Base-by-base conservation (phyloP, 495 filamentous ascomycete species). In the Aspergillus nanangensis region DNA sequence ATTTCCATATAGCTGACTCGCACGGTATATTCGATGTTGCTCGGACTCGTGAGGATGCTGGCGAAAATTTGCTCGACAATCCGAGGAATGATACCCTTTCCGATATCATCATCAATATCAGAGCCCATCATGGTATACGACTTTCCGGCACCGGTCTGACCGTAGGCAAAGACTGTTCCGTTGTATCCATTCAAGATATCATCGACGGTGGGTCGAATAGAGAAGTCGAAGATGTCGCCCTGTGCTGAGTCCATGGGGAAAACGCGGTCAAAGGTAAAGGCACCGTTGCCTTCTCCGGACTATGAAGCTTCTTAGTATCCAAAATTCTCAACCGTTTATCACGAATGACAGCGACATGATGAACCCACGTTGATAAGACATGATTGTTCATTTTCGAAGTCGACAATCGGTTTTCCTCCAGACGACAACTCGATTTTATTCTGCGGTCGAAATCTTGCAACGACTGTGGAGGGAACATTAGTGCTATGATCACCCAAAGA, bases 1-100 rank as follows among this genome's bases (percentile, higher is more conserved):
- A 98, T 97, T 67, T 98, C 93, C 93, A 98, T 97, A 66, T 98
- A 98, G 60, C 90, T 95, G 47, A 98, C 93, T 39, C 88, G 80
- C 27, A 98, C 93, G 15, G 90, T 97, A 65, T 96, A 98, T 65
- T 98, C 93, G 62, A 98, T 96, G 52, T 90, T 96, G 48, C 82
- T 85, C 21, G 93, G 87, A 52, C 88, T 94, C 5, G 85, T 80
- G 55, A 95, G 67, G 58, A 98, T 97, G 59, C 88, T 94, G 51
- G 86, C 83, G 63, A 98, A 98, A 57, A 98, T 96, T 66, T 98
- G 93, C 66, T 96, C 89, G 53, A 97, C 88, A 52, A 98, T 98
- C 52, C 93, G 84, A 25, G 93, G 93, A 54, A 96, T 98, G 21
- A 98, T 88, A 75, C 93, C 93, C 65, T 88, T 90, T 52, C 82